These are phyloP conservation scores for Suillus bovinus DNA, from an alignment of 768 basidiomycete species.

Conservation along the genomic window DNA sequence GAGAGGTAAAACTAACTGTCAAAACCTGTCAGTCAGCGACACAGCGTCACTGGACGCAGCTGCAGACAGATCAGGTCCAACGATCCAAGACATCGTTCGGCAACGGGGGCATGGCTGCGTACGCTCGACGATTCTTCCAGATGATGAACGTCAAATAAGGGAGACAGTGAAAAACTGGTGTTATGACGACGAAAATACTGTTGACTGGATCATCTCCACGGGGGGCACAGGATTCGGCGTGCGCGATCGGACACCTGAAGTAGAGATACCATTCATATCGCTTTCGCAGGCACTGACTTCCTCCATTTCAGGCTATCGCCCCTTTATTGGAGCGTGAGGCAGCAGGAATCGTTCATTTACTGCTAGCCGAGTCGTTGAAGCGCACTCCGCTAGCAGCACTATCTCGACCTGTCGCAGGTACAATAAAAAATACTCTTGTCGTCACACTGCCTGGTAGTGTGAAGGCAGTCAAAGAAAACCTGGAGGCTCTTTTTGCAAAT, in stretches of 20 bases:
- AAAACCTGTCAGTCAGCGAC: constrained; percentile 60
- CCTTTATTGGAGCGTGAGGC: constrained; percentile 67
- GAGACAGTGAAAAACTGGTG: constrained; percentile 47
- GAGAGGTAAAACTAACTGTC: constrained; percentile 1
- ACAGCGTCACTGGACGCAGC: constrained; percentile 50
- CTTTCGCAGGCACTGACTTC: not conserved
- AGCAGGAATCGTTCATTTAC: constrained; percentile 72
- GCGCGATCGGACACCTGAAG: constrained; percentile 85
- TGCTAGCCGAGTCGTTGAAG: constrained; percentile 66
- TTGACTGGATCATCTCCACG: constrained; percentile 79
- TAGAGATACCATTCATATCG: constrained; percentile 23
- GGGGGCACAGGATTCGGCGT: constrained; percentile 88
- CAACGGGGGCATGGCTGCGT: constrained; percentile 38
- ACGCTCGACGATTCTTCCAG: constrained; percentile 56
- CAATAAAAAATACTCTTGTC: constrained; percentile 62
- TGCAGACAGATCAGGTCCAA: constrained; percentile 69
- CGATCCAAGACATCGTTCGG: constrained; percentile 52
- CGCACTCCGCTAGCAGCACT: constrained; percentile 82
- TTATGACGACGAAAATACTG: constrained; percentile 31
- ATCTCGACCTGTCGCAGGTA: constrained; percentile 82
- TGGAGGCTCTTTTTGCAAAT: constrained; percentile 57
- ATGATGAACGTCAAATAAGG: constrained; percentile 58
- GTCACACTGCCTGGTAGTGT: constrained; percentile 84
- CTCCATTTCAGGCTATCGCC: constrained; percentile 49
- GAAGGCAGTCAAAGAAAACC: constrained; percentile 81